These are phyloP conservation scores for Sporothrix schenckii DNA, from an alignment of 2,329 filamentous ascomycete species.

Conservation along the genomic window DNA sequence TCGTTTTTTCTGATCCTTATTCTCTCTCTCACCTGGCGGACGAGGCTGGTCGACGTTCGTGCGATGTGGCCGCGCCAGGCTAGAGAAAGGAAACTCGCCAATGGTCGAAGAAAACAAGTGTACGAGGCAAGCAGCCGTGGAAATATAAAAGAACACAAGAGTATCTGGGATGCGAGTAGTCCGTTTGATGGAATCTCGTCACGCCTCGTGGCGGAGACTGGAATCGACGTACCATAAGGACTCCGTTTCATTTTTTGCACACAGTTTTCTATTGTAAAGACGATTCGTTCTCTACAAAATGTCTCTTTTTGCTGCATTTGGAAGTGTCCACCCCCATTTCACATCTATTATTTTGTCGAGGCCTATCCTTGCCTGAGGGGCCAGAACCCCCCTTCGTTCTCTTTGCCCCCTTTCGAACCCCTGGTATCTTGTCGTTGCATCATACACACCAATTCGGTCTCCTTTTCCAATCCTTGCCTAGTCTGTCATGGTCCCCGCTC, in stretches of 20 bases:
- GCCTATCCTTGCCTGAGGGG: constrained; percentile 26
- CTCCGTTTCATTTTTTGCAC: background rate
- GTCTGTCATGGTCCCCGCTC: constrained; percentile 19
- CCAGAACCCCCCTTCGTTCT: background rate
- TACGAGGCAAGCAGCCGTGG: constrained; percentile 26
- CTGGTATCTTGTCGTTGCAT: constrained; percentile 17
- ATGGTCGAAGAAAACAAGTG: constrained; percentile 26
- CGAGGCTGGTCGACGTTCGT: constrained; percentile 27
- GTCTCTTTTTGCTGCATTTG: background rate
- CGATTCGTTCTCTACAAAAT: constrained; percentile 7
- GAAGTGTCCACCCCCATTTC: constrained; percentile 14
- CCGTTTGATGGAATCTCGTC: background rate
- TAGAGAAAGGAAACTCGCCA: constrained; percentile 18
- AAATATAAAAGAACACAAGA: constrained; percentile 17
- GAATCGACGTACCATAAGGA: constrained; percentile 9
- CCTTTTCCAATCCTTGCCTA: constrained; percentile 25
- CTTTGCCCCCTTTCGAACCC: background rate
- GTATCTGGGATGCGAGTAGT: background rate
- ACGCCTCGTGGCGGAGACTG: constrained; percentile 22
- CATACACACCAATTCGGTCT: constrained; percentile 19
- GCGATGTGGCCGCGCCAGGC: background rate
- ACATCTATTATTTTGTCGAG: background rate
- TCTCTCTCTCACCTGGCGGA: background rate
- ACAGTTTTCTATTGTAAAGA: constrained; percentile 12
- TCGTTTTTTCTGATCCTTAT: constrained; percentile 7